A percentile compares a stretch with the other conserved stretches of the same genome.
Conservation (phyloP, 139 green algal genomes). For the Ostreobium quekettii region DNA sequence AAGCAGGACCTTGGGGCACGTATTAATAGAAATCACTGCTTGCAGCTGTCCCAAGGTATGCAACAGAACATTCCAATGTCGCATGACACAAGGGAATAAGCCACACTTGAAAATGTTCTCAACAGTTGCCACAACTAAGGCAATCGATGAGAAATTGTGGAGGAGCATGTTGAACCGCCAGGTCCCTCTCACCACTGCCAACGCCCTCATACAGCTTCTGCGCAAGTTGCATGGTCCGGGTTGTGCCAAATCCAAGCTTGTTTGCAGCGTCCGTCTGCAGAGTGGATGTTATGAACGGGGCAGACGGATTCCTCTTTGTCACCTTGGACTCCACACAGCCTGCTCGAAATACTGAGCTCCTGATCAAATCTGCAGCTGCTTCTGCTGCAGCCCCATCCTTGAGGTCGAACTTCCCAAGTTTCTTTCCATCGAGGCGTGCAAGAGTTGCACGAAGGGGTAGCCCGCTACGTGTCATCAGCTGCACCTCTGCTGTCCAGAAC, state of each 20-base stretch:
- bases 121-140: too few species aligned
- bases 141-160: too few species aligned
- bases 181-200: constrained; percentile 22
- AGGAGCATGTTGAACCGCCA: too few species aligned
- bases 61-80: too few species aligned
- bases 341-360: constrained; percentile 8
- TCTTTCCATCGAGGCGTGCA: constrained; percentile 14
- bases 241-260: constrained; percentile 55
- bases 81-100: too few species aligned
- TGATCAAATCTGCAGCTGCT: constrained; percentile 5
- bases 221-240: constrained; percentile 71
- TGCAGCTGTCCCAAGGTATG: too few species aligned
- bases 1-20: too few species aligned
- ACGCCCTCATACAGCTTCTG: constrained; percentile 84
- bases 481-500: constrained; percentile 56
- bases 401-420: not conserved
- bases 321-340: constrained; percentile 20
- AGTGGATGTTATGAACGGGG: constrained; percentile 80
- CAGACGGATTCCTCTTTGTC: constrained; percentile 37
- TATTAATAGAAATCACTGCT: too few species aligned
- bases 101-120: too few species aligned
- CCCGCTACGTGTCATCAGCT: constrained; percentile 4
- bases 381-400: constrained; percentile 1
- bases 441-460: not conserved
- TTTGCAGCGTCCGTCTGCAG: constrained; percentile 78